These are phyloP conservation scores for Penicillium robsamsonii DNA, from an alignment of 495 filamentous ascomycete species.

Conservation along the genomic window DNA sequence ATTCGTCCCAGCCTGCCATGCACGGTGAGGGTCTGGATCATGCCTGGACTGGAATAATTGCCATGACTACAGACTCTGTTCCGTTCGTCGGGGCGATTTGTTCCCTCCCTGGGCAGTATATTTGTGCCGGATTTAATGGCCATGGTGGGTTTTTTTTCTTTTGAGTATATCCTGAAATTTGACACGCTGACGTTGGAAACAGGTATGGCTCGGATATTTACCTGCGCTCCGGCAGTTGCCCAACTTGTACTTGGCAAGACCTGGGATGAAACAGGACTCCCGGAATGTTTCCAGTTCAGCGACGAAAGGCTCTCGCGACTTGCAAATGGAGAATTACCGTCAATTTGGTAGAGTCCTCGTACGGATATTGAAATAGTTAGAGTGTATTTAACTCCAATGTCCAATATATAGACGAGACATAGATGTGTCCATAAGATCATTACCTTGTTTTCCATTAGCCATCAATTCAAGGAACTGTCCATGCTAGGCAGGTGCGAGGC, in stretches of 20 bases:
- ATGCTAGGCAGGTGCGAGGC: no score
- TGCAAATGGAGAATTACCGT: constrained; percentile 20
- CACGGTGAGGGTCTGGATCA: constrained; percentile 34
- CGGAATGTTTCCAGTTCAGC: constrained; percentile 31
- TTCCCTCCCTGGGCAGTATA: constrained; percentile 28
- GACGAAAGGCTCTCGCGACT: constrained; percentile 19
- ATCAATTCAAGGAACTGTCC: no score
- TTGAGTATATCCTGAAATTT: neutral
- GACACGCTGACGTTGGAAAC: neutral
- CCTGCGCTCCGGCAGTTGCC: constrained; percentile 30
- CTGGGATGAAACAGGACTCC: constrained; percentile 29
- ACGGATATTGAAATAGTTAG: no score
- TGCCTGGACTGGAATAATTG: constrained; percentile 35
- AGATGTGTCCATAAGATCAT: no score
- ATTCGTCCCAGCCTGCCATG: neutral
- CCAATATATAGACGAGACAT: no score
- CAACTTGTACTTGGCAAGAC: constrained; percentile 23
- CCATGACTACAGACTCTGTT: constrained; percentile 34
- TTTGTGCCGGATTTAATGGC: constrained; percentile 38
- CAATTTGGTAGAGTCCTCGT: constrained; percentile 18
- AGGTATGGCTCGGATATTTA: constrained; percentile 39
- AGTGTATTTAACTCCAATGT: no score
- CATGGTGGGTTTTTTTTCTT: constrained; percentile 22
- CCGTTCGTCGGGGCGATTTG: constrained; percentile 33
- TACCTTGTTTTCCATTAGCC: no score